These are phyloP conservation scores for barrel medic (Medicago truncatula) DNA, from an alignment of 306 rosid genomes.

Conservation along the genomic window MtrunA17r5.0-ANR NC_053048.1:52969501-52970000, in stretches of 20 bases:
- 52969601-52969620: background rate
- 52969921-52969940: background rate
- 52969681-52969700: slow-evolving; percentile 28
- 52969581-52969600: background rate
- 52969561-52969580: slow-evolving; percentile 49
- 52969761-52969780: background rate
- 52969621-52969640: slow-evolving; percentile 4
- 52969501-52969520: too few species aligned
- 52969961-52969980: background rate
- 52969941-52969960: background rate
- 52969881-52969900: background rate
- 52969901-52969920: background rate
- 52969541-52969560: slow-evolving; percentile 44
- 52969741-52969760: background rate
- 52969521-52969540: background rate
- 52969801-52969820: background rate
- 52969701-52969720: background rate
- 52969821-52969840: background rate
- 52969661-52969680: slow-evolving; percentile 28
- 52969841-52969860: background rate
- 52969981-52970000: background rate
- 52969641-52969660: background rate
- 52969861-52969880: background rate
- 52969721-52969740: background rate
- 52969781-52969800: background rate